Base-by-base conservation (phyloP, 2,329 filamentous ascomycete species). In the Colletotrichum tamarilloi region DNA sequence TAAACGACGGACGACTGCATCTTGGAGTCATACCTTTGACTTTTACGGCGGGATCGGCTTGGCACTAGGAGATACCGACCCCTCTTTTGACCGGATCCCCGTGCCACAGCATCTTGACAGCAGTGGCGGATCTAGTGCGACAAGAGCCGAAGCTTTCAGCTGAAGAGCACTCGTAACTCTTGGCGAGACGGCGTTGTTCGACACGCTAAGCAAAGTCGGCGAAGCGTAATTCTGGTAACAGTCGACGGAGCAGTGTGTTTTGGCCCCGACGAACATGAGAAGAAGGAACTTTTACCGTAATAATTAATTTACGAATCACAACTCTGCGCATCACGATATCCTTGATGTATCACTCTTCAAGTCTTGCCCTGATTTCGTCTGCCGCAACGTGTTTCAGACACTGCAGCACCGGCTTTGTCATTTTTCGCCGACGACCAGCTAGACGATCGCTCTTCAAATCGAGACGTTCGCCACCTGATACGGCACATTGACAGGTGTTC, bases 1-100 rank as follows among this genome's bases (percentile, higher is more conserved):
- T 87, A 81, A 72, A 59, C 52, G 58, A 74, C 69, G 55, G 68
- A 55, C 3, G 56, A 72, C 57, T 46, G 32, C 49, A 24, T 26
- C 22, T 28, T 19, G 52, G 57, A 58, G 19, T 14, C 52, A 52
- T 60, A 2, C 22, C 24, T 22, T 32, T 8, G 32, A 26, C 24
- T 12, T 3, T 11, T 19, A 22, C 16, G 14, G 28, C 22, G 14
- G 60, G 32, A 56, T 35, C 53, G 30, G 26, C 52, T 30, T 59
- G 57, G 58, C 52, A 52, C 22, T 12, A 42, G 6, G 55, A 65
- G 14, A 26, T 56, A 60, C 19, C 28, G 53, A 35, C 38, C 59
- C 60, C 52, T 46, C 62, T 55, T 57, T 49, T 67, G 12, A 60
- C 35, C n/a, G 46, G 35, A 57, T 60, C 22, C n/a, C 49, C 57